Evolutionary conservation across 257 asterid species (phyloP), one percentile per base, ranked within the genome.

Genomic region (Asclepias syriaca): DNA sequence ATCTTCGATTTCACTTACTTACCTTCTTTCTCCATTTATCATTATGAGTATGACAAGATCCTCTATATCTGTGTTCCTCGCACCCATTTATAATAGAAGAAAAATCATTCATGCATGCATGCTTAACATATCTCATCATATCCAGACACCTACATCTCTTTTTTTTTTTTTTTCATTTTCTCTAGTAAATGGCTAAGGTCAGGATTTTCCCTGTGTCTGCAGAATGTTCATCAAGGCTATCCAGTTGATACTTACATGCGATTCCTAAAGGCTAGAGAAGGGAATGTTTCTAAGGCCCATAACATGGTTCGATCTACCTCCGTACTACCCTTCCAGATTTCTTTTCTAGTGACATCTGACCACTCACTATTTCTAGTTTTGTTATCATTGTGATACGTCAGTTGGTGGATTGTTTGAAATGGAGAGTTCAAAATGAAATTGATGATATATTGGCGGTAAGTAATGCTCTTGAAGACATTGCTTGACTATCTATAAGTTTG

Each of bases 191-290:
- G 48, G 49, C 49, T 48, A 63, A 16, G 13, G 49, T 37, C 50
- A 37, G 10, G n/a, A 63, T 34, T 34, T 48, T 63, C 19, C 7
- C 12, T 34, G 9, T 69, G 29, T 53, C 43, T 83, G 78, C 88
- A 92, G 98, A 87, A 87, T 69, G 73, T 89, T 66, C 96, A 89
- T 82, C 88, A 85, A 61, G 97, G 92, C 43, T 77, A 85, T 59
- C 84, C 72, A 37, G 64, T 84, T 74, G 96, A 84, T 80, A 77
- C 78, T 73, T 85, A 89, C 76, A 61, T 79, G 82, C 87, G 97
- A 85, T 92, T 92, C 85, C 91, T 92, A 50, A 92, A 84, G 79
- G 98, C 96, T 64, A 90, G 98, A 84, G 96, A 90, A 2, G 98
- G 96, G 60, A 81, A 81, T 77, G 75, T 87, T 65, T 70, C 80